Percentiles rank a stretch among this genome's conserved stretches.
Evolutionary conservation across 192 early-diverging fungal species (phyloP).

Genomic region (Allomyces arbusculus): DNA sequence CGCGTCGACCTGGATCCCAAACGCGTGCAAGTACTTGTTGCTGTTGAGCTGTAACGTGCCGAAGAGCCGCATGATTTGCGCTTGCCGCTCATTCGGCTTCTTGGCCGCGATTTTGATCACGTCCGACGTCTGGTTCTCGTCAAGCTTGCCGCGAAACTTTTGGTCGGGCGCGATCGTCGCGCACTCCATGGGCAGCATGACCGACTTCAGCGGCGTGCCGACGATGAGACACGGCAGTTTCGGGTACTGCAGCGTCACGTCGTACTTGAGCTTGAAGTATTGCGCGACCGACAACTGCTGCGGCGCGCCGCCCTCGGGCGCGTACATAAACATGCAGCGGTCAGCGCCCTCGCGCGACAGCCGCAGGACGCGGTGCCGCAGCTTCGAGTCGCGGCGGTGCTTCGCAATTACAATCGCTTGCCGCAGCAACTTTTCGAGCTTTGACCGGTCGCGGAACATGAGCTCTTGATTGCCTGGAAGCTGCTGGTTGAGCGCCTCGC

Average conservation of each 20-base stretch:
- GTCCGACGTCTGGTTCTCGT: constrained; percentile 71
- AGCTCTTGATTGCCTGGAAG: constrained; percentile 10
- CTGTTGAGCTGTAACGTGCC: constrained; percentile 35
- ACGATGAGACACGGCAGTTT: constrained; percentile 67
- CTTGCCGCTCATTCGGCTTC: constrained; percentile 57
- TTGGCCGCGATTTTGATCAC: constrained; percentile 89
- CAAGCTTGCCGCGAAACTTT: constrained; percentile 58
- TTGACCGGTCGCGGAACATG: constrained; percentile 13
- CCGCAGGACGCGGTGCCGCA: constrained; percentile 50
- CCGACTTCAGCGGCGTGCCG: constrained; percentile 18
- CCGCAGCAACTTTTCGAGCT: constrained; percentile 28
- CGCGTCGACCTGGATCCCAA: constrained; percentile 44
- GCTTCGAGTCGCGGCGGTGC: constrained; percentile 43
- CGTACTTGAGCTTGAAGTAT: constrained; percentile 61
- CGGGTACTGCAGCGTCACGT: constrained; percentile 45
- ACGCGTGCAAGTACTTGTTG: constrained; percentile 54
- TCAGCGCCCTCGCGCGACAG: constrained; percentile 44
- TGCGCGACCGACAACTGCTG: constrained; percentile 39
- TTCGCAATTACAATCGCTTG: constrained; percentile 28
- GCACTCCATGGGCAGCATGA: constrained; percentile 77
- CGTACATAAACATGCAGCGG: constrained; percentile 43
- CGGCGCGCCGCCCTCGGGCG: constrained; percentile 17
- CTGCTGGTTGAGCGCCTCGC: constrained; percentile 31
- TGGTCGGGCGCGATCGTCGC: constrained; percentile 67
- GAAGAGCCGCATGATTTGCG: constrained; percentile 64